Base-by-base conservation (phyloP, 257 asterid species). In the Fraxinus anomala region DNA sequence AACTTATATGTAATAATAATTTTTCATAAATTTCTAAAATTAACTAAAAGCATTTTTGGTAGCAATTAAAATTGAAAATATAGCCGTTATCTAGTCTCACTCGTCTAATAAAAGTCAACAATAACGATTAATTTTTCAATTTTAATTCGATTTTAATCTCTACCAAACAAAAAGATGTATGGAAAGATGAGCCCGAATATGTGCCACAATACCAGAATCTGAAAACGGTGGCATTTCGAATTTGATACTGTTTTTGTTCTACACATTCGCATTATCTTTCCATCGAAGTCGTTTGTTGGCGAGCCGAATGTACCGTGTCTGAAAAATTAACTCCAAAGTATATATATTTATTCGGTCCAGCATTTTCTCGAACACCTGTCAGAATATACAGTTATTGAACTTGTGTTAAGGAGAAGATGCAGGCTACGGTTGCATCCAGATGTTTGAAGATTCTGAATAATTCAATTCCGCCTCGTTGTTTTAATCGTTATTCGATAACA, bases 361-460 rank as follows among this genome's bases (percentile, higher is more conserved):
- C 86, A 77, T 78, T 84, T 78, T 37, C 36, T 82, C 88, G 1
- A 84, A 72, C 83, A 77, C 54, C 68, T 79, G 67, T 74, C 72
- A 81, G 34, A 28, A 11, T 10, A 49, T 14, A 65, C 24, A 36
- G 47, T 49, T n/a, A n/a, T n/a, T 37, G 63, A 63, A 63, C 49
- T 73, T 47, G 72, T 6, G 37, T 76, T 72, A 73, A 83, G 40
- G 72, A 66, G 51, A 85, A 59, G 3, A 86, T 86, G 92, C 92
- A 83, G 84, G 83, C 82, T 8, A 61, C 78, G 68, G 73, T 83
- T 49, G 86, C 87, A 34, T 87, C 88, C 74, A 83, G 90, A 80
- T 86, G 88, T 75, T 78, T 81, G 78, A 80, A 86, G 81, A 82
- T 89, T 44, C 79, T 83, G 87, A 80, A 67, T 56, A 84, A 39